These are phyloP conservation scores for Curvularia sp. DNA, from an alignment of 2,329 filamentous ascomycete genomes.

Conservation along the genomic window DNA sequence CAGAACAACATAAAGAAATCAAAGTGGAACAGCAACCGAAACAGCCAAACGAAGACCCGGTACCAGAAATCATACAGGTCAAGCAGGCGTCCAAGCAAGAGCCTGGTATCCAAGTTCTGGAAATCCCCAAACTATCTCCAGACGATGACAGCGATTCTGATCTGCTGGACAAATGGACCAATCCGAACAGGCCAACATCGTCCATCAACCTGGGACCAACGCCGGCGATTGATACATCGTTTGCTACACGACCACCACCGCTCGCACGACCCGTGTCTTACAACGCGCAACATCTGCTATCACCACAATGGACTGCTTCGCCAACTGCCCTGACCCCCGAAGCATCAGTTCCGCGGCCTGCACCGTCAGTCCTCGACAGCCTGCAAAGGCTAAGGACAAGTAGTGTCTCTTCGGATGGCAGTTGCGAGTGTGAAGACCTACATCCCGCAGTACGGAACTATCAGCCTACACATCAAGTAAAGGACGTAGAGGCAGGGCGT, in stretches of 20 bases:
- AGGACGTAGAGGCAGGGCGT: constrained; percentile 13
- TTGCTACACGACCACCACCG: constrained; percentile 25
- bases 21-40: constrained; percentile 22
- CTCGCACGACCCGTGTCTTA: constrained; percentile 31
- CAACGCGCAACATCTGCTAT: constrained; percentile 28
- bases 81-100: constrained; percentile 13
- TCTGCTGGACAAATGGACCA: constrained; percentile 27
- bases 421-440: constrained; percentile 24
- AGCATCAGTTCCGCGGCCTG: constrained; percentile 22
- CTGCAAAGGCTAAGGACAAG: constrained; percentile 14
- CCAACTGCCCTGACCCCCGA: constrained; percentile 29
- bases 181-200: constrained; percentile 28
- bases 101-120: neutral
- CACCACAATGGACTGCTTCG: constrained; percentile 34
- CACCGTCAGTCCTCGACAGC: constrained; percentile 25
- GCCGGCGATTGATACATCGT: constrained; percentile 23
- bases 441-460: constrained; percentile 26
- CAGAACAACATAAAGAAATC: neutral
- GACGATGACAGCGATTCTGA: constrained; percentile 19
- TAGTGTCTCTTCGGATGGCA: constrained; percentile 28
- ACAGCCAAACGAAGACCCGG: neutral
- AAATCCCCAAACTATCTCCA: neutral
- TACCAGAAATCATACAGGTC: neutral
- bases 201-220: constrained; percentile 20
- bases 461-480: constrained; percentile 16